Conservation (phyloP, 495 filamentous ascomycete genomes). For the Hypoxylon trugodes region DNA sequence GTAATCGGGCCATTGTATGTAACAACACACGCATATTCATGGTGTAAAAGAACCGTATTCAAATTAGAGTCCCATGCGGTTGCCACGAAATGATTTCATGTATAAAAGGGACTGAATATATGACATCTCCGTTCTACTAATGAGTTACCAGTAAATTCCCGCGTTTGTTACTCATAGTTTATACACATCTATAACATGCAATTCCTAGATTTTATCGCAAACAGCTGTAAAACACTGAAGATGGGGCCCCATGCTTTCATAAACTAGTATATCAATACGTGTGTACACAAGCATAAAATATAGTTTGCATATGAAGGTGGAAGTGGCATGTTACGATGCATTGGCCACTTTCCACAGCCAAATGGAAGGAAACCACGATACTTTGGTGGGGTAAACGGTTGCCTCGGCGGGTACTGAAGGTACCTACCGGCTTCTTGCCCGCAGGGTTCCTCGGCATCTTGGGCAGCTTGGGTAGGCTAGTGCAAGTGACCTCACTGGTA, state of each 20-base stretch:
- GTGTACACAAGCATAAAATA: too few species aligned
- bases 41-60: constrained; percentile 12
- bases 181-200: too few species aligned
- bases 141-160: too few species aligned
- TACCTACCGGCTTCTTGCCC: constrained; percentile 2
- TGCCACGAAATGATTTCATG: constrained; percentile 3
- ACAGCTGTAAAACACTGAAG: too few species aligned
- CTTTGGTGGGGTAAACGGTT: constrained; percentile 25
- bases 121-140: constrained; percentile 21
- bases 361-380: constrained; percentile 39
- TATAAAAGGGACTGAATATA: constrained; percentile 24
- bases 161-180: too few species aligned
- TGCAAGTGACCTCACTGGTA: constrained; percentile 12
- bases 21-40: constrained; percentile 33
- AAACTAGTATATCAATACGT: too few species aligned
- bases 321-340: constrained; percentile 1
- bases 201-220: too few species aligned
- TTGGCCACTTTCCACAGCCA: constrained; percentile 13
- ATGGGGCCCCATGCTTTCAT: too few species aligned
- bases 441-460: constrained; percentile 37
- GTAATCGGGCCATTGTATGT: constrained; percentile 28
- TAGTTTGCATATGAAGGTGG: background rate
- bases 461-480: constrained; percentile 16
- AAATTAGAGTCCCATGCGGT: background rate
- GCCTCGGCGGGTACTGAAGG: constrained; percentile 26